A percentile compares a stretch with the other conserved stretches of the same genome.
Evolutionary conservation across 108 stramenopile species (phyloP).

Genomic region (Discostella stelligeroides): DNA sequence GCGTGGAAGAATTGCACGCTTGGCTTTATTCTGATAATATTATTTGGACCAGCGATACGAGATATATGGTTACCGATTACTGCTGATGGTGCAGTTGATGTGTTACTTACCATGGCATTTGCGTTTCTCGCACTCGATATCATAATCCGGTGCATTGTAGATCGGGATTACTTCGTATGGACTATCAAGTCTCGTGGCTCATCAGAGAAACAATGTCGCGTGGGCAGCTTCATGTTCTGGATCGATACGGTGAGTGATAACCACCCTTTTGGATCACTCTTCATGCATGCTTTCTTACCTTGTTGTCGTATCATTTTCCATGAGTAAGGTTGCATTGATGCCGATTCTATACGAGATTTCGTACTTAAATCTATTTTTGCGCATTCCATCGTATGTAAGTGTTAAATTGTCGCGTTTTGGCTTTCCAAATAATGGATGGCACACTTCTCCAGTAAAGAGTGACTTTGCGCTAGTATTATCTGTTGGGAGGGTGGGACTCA

Average conservation of each 20-base stretch:
- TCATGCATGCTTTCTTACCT: too few species aligned
- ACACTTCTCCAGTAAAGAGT: constrained; percentile 11
- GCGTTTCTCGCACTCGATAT: neutral
- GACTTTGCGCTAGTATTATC: constrained; percentile 48
- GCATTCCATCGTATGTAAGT: neutral
- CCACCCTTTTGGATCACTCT: too few species aligned
- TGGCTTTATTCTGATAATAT: neutral
- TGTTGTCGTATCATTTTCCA: too few species aligned
- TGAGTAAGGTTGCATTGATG: neutral
- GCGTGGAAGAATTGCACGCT: neutral
- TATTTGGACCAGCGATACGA: constrained; percentile 1
- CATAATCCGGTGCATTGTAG: neutral
- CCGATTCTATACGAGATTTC: constrained; percentile 64
- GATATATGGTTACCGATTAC: constrained; percentile 1
- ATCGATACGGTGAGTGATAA: constrained; percentile 9
- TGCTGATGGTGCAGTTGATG: neutral
- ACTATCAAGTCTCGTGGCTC: too few species aligned
- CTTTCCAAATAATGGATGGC: constrained; percentile 52
- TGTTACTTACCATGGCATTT: neutral
- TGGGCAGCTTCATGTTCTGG: constrained; percentile 13
- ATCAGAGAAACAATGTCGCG: too few species aligned
- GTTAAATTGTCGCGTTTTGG: constrained; percentile 48
- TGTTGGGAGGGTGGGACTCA: constrained; percentile 57
- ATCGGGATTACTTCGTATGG: neutral
- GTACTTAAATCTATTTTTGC: constrained; percentile 41